phyloP scores from a whole-genome alignment of 108 stramenopile genomes.

The Skeletonema tropicum region DNA sequence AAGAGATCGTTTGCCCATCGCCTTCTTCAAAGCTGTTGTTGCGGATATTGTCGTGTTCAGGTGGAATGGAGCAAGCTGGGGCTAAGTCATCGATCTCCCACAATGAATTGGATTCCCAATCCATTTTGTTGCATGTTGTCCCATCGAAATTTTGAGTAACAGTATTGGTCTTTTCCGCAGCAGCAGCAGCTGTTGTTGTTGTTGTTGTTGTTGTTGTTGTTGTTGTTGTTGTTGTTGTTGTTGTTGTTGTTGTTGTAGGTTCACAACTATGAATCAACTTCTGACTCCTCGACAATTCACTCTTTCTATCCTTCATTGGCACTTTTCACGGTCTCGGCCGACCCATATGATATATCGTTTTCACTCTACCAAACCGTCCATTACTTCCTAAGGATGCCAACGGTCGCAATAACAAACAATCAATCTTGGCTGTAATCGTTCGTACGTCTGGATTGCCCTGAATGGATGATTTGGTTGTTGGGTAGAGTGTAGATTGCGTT shows the following conservation, averaged over 20 bases:
- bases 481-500: background rate
- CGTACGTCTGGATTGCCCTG: slow-evolving; percentile 31
- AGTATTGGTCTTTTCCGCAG: no score
- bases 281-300: background rate
- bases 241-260: background rate
- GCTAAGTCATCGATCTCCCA: slow-evolving; percentile 29
- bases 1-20: slow-evolving; percentile 18
- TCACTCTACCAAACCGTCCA: slow-evolving; percentile 22
- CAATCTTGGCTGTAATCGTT: slow-evolving; percentile 20
- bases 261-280: slow-evolving; percentile 2
- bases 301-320: background rate
- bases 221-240: no score
- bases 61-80: slow-evolving; percentile 1
- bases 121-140: slow-evolving; percentile 6
- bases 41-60: background rate
- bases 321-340: slow-evolving; percentile 3
- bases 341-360: slow-evolving; percentile 26
- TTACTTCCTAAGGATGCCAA: slow-evolving; percentile 16
- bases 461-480: slow-evolving; percentile 5
- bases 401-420: slow-evolving; percentile 24
- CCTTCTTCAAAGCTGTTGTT: background rate
- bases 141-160: background rate
- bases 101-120: slow-evolving; percentile 20
- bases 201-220: no score
- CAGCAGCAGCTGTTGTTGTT: no score